Percentiles rank a stretch among this genome's conserved stretches.
phyloP scores from a whole-genome alignment of 495 filamentous ascomycete genomes.

The Geoglossum glabrum region DNA sequence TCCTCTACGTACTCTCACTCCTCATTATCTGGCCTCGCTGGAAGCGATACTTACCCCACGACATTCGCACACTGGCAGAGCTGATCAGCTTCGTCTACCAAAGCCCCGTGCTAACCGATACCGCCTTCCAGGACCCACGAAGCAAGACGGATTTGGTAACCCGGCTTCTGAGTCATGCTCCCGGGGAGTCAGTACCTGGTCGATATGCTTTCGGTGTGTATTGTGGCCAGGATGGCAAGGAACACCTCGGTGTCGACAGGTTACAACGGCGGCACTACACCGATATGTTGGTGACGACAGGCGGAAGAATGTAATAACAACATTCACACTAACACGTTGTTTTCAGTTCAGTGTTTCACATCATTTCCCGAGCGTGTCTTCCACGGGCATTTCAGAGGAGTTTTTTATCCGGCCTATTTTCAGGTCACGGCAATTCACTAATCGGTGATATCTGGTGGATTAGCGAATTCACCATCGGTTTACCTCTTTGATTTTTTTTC shows the following conservation, averaged over 20 bases:
- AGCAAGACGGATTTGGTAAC: conserved; percentile 44
- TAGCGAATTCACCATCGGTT: too few species aligned
- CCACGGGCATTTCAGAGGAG: too few species aligned
- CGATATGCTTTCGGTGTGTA: conserved; percentile 43
- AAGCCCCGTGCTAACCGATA: conserved; percentile 45
- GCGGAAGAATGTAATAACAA: background rate
- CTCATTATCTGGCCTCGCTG: conserved; percentile 34
- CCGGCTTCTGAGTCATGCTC: conserved; percentile 29
- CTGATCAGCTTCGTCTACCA: conserved; percentile 55
- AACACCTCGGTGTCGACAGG: conserved; percentile 47
- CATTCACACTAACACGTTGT: too few species aligned
- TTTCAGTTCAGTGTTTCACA: too few species aligned
- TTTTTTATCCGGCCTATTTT: too few species aligned
- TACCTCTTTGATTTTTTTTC: too few species aligned
- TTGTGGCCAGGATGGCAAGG: conserved; percentile 35
- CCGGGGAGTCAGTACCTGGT: conserved; percentile 26
- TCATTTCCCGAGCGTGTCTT: too few species aligned
- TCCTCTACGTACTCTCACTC: conserved; percentile 45
- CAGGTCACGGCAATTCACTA: too few species aligned
- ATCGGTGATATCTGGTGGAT: too few species aligned
- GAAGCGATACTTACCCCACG: conserved; percentile 44
- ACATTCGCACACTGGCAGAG: conserved; percentile 48
- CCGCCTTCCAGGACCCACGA: conserved; percentile 36
- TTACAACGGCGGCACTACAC: background rate
- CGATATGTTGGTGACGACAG: background rate